A percentile compares a stretch with the other conserved stretches of the same genome.
phyloP scores from a whole-genome alignment of 2,329 filamentous ascomycete genomes.

The Pseudocercospora crystallina region DNA sequence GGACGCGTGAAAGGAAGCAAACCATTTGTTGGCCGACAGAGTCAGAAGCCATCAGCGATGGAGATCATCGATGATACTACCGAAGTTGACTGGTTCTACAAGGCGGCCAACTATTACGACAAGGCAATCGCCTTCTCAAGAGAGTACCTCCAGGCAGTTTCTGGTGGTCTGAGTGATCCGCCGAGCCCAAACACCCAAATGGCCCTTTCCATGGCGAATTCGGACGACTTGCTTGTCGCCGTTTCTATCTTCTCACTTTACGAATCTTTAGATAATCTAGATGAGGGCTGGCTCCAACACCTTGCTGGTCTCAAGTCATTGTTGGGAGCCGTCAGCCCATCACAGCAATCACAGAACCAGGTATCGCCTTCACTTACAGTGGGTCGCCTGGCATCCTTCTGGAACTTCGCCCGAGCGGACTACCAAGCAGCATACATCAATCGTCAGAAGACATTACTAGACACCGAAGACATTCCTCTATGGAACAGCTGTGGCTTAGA shows the following conservation, averaged over 20 bases:
- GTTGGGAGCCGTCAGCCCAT: slow-evolving; percentile 45
- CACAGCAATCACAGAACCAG: slow-evolving; percentile 39
- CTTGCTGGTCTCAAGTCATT: slow-evolving; percentile 64
- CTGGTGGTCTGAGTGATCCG: slow-evolving; percentile 28
- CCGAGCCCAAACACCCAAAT: slow-evolving; percentile 24
- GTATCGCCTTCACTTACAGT: slow-evolving; percentile 50
- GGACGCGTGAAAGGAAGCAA: slow-evolving; percentile 55
- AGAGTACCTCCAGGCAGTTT: slow-evolving; percentile 45
- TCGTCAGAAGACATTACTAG: slow-evolving; percentile 58
- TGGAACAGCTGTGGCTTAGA: slow-evolving; percentile 65
- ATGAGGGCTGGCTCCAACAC: slow-evolving; percentile 59
- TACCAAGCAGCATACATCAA: slow-evolving; percentile 53
- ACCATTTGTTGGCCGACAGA: slow-evolving; percentile 51
- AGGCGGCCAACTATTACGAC: slow-evolving; percentile 62
- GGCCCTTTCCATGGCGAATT: slow-evolving; percentile 40
- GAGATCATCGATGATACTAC: slow-evolving; percentile 52
- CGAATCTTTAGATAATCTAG: slow-evolving; percentile 64
- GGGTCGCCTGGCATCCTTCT: slow-evolving; percentile 62
- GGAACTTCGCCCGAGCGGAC: slow-evolving; percentile 61
- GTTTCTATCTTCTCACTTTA: slow-evolving; percentile 67
- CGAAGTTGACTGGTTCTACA: slow-evolving; percentile 59
- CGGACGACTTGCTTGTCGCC: slow-evolving; percentile 62
- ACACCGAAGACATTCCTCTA: slow-evolving; percentile 59
- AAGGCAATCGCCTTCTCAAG: slow-evolving; percentile 45
- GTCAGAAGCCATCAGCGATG: slow-evolving; percentile 50